Evolutionary conservation across 768 basidiomycete species (phyloP), one percentile per base, ranked within the genome.

Genomic region (Gautieria morchelliformis): DNA sequence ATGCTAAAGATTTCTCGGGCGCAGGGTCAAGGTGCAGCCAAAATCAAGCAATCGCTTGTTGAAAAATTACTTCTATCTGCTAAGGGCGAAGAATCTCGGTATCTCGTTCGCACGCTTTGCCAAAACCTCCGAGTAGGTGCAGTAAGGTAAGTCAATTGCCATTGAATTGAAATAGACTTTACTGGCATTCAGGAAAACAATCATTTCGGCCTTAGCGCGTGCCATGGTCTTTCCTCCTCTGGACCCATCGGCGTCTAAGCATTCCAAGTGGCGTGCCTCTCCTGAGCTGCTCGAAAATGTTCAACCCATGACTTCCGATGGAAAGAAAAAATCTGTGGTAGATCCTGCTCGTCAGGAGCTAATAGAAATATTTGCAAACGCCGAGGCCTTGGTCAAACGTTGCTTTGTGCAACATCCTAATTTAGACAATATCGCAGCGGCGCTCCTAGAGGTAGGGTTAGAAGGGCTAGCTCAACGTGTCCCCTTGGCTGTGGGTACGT

Each of bases 61-160:
- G 84, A 92, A 66, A 85, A 80, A 64, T 74, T 95, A 22, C 78
- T 95, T n/a, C 79, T 95, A 6, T 78, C 89, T 10, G 86, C 93
- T 0, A 80, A 77, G 58, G 93, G 92, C 22, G 93, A 95, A 69
- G 91, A 96, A 71, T 77, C 81, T n/a, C 79, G 92, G 30, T 96
- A 83, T 64, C 74, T 95, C 42, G 84, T 86, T 32, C 78, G 89
- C 40, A 89, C 80, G 2, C 74, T 93, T 27, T 81, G 77, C 30
- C 80, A 81, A 65, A 85, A 91, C 67, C 74, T 92, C 45, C 82
- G 90, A 47, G 93, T 95, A 15, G 93, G 93, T 1, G 93, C 93
- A 3, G 90, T 93, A 30, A 77, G 89, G 62, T 57, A 37, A 47
- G n/a, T 10, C 22, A 44, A 27, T 27, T 5, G 24, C 19, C 15